A percentile compares a stretch with the other conserved stretches of the same genome.
Conservation (phyloP, 495 filamentous ascomycete genomes). For the Xylaria curta region DNA sequence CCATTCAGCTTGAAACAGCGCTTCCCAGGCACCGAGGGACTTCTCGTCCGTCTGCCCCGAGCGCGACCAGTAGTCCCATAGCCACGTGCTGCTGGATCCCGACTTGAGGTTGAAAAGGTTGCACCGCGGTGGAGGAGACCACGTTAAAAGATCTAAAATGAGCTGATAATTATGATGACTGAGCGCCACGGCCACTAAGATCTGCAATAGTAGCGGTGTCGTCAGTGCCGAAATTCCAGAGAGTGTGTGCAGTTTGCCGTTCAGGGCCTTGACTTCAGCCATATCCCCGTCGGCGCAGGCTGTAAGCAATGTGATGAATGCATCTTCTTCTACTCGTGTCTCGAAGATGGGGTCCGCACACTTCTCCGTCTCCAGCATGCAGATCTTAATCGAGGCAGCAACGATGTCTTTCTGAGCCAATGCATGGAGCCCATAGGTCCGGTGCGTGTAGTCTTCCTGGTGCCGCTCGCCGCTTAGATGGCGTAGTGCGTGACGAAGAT, state of each 20-base stretch:
- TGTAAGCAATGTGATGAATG: not conserved
- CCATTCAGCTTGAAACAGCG: constrained; percentile 1
- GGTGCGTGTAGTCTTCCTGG: constrained; percentile 5
- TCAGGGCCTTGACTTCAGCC: not conserved
- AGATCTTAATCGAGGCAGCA: constrained; percentile 7
- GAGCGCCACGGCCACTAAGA: constrained; percentile 9
- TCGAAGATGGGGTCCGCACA: not conserved
- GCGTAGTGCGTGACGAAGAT: constrained; percentile 4
- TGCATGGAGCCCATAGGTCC: not conserved
- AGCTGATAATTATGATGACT: not conserved
- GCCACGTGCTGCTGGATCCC: not conserved
- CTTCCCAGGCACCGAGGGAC: not conserved
- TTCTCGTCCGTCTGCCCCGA: not conserved
- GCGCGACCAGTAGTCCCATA: constrained; percentile 5
- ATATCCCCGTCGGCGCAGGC: constrained; percentile 5
- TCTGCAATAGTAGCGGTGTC: not conserved
- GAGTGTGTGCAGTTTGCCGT: not conserved
- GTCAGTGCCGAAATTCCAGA: not conserved
- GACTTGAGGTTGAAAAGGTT: constrained; percentile 9
- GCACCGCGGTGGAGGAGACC: constrained; percentile 7
- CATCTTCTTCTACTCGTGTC: not conserved
- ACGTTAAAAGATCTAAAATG: not conserved
- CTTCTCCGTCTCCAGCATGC: constrained; percentile 13
- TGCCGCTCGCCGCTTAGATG: constrained; percentile 3
- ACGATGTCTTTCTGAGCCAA: constrained; percentile 7